Conservation (phyloP, 2,329 filamentous ascomycete species). For the Claviceps digitariae region DNA sequence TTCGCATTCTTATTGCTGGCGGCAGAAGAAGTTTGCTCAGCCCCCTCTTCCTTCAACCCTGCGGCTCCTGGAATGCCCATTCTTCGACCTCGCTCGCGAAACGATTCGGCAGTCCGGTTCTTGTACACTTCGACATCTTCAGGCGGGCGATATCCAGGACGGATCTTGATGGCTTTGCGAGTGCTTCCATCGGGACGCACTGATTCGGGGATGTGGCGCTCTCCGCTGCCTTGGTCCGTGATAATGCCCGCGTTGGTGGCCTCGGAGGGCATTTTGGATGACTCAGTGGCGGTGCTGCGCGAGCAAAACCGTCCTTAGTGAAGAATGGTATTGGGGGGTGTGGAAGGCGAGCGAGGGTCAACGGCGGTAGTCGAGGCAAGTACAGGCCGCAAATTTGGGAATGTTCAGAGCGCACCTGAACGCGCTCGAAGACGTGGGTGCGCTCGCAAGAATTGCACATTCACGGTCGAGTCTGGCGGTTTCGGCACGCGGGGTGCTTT, state of each 20-base stretch:
- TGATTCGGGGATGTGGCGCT: constrained; percentile 82
- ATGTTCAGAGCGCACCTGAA: neutral
- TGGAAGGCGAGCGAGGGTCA: neutral
- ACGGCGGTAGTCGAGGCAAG: neutral
- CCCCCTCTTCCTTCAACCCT: constrained; percentile 35
- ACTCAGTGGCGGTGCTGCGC: neutral
- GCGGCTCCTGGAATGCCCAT: constrained; percentile 58
- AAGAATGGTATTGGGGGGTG: too few relatives aligned
- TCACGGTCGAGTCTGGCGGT: neutral
- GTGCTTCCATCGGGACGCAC: constrained; percentile 75
- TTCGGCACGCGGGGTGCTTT: neutral
- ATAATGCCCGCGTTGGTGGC: constrained; percentile 60
- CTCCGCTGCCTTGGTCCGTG: constrained; percentile 59
- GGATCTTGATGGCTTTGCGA: constrained; percentile 87
- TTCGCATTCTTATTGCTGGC: constrained; percentile 80
- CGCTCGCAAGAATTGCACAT: neutral
- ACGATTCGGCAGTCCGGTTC: constrained; percentile 76
- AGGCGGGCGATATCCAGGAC: constrained; percentile 83
- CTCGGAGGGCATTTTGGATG: constrained; percentile 30
- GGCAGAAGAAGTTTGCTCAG: constrained; percentile 33
- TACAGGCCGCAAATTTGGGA: neutral
- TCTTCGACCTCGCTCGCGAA: constrained; percentile 58
- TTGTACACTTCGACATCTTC: constrained; percentile 96
- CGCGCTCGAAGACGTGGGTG: neutral
- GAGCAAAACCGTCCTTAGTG: neutral